These are phyloP conservation scores for Lactifluus pinguis DNA, from an alignment of 768 basidiomycete species.

Conservation along the genomic window DNA sequence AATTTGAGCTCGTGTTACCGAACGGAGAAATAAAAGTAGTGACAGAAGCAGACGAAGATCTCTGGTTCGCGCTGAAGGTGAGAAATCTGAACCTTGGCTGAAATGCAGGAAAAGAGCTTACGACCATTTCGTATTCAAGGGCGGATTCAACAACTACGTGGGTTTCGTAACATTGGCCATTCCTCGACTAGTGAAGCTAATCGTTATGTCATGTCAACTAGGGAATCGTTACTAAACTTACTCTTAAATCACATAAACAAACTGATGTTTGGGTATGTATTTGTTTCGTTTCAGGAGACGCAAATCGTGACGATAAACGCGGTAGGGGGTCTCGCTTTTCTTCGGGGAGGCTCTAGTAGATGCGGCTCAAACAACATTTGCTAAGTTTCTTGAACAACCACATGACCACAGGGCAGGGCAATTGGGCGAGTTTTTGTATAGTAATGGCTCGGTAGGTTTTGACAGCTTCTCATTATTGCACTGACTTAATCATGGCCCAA, in stretches of 20 bases:
- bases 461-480: constrained; percentile 28
- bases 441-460: background rate
- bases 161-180: background rate
- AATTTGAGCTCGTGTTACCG: constrained; percentile 25
- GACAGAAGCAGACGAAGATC: constrained; percentile 6
- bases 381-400: background rate
- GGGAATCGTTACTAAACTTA: constrained; percentile 15
- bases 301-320: background rate
- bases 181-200: background rate
- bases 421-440: background rate
- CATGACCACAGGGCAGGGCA: constrained; percentile 7
- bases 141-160: constrained; percentile 13
- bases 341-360: background rate
- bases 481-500: constrained; percentile 20
- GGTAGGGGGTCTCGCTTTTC: background rate
- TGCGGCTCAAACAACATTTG: background rate
- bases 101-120: background rate
- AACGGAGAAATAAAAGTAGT: constrained; percentile 19
- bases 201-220: background rate
- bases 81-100: background rate
- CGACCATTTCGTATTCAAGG: background rate
- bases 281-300: background rate
- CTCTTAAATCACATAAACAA: constrained; percentile 1
- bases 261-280: constrained; percentile 10
- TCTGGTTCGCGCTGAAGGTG: constrained; percentile 15